phyloP scores from a whole-genome alignment of 2,329 filamentous ascomycete genomes.

The Ascosphaera acerosa region DNA sequence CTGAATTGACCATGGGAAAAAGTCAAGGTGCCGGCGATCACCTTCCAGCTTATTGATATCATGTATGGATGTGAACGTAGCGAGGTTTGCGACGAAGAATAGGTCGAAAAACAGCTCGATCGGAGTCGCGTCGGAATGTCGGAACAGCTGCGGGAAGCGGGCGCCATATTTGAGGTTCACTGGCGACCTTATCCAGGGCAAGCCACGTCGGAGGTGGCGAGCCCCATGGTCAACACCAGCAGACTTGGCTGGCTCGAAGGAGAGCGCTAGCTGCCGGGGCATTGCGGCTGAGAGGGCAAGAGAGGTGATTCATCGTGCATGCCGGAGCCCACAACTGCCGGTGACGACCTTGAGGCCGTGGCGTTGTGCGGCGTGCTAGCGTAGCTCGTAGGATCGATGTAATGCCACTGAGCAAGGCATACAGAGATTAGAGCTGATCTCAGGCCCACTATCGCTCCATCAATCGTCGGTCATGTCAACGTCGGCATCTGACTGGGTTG shows the following conservation, averaged over 20 bases:
- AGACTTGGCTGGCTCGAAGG: slow-evolving; percentile 8
- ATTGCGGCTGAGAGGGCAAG: slow-evolving; percentile 12
- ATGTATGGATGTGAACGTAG: slow-evolving; percentile 32
- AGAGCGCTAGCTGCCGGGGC: slow-evolving; percentile 6
- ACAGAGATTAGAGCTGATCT: too few relatives aligned
- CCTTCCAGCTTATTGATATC: slow-evolving; percentile 24
- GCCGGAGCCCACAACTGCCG: too few relatives aligned
- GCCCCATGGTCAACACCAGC: background rate
- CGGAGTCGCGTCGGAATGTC: slow-evolving; percentile 26
- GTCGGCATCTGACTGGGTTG: too few relatives aligned
- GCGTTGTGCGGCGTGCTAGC: too few relatives aligned
- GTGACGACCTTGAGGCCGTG: too few relatives aligned
- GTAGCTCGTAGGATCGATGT: too few relatives aligned
- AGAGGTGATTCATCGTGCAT: too few relatives aligned
- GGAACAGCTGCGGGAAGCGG: slow-evolving; percentile 13
- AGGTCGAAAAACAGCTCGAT: slow-evolving; percentile 34
- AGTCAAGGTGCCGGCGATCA: background rate
- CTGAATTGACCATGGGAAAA: background rate
- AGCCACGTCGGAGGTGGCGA: slow-evolving; percentile 5
- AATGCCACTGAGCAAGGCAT: too few relatives aligned
- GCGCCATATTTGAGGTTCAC: slow-evolving; percentile 9
- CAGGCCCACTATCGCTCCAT: too few relatives aligned
- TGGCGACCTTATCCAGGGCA: slow-evolving; percentile 15
- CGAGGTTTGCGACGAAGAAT: slow-evolving; percentile 38
- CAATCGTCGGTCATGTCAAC: too few relatives aligned